Base-by-base conservation (phyloP, 805 yeast species). In the Blastobotrys attinorum region DNA sequence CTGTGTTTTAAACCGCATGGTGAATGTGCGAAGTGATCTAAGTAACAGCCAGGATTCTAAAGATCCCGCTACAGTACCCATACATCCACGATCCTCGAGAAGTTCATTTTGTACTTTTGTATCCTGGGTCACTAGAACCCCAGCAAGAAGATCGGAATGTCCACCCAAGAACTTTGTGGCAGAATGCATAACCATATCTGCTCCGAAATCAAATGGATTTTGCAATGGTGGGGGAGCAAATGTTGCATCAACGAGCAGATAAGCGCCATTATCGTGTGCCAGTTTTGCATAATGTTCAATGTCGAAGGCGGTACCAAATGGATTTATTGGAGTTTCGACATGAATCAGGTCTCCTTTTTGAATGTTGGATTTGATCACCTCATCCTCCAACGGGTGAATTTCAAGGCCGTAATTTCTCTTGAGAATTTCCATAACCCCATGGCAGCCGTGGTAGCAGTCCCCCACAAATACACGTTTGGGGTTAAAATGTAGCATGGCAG, bases 91-190 rank as follows among this genome's bases (percentile, higher is more conserved):
- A 53, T 89, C 96, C 0, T 59, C 61, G 3, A 70, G 61, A 47
- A 89, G 68, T 35, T 66, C 57, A 18, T 65, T 52, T 45, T 73
- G 72, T 4, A 69, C 69, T 2, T 66, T 62, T 6, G 56, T 51
- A 47, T 76, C 76, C 57, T 81, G 79, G n/a, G 83, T 79, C 16
- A 80, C 77, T 16, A 88, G 63, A 10, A 82, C 69, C 27, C 97
- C 97, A 3, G 95, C 88, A 40, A 89, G 67, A 35, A 88, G 66
- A 61, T 89, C 97, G 4, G 95, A 84, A 63, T 89, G 96, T n/a
- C 97, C 97, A 32, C 95, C 96, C 57, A 87, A 82, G 64, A 82
- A 90, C 60, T 89, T 89, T 0, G 96, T 89, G 1, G 88, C 96
- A 1, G 96, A 86, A 62, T 89, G 96, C 75, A 90, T 68, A n/a